Percentiles rank a stretch among this genome's conserved stretches.
phyloP scores from a whole-genome alignment of 768 basidiomycete genomes.

The Lactarius quietus region DNA sequence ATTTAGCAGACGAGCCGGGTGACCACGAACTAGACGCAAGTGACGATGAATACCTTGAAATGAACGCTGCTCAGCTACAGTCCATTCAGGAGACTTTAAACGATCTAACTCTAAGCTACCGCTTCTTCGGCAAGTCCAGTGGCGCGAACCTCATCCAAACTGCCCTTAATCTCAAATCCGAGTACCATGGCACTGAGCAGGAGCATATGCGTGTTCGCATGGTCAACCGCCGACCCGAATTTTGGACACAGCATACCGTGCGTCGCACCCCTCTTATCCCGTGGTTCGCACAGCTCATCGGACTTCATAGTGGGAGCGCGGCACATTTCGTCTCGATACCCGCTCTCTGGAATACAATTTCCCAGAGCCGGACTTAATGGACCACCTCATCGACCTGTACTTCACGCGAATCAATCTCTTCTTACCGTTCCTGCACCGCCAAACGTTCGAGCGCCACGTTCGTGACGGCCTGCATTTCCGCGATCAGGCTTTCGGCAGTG shows the following conservation, averaged over 20 bases:
- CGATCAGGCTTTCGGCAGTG: constrained; percentile 42
- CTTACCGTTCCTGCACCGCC: constrained; percentile 48
- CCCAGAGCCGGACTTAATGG: constrained; percentile 38
- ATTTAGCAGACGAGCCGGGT: constrained; percentile 1
- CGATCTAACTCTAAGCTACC: constrained; percentile 31
- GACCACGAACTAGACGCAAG: constrained; percentile 21
- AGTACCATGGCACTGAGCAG: constrained; percentile 32
- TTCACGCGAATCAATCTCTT: constrained; percentile 42
- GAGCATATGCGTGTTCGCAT: constrained; percentile 20
- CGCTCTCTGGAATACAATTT: constrained; percentile 25
- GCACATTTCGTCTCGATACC: background rate
- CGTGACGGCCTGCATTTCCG: constrained; percentile 38
- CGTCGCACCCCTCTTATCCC: constrained; percentile 26
- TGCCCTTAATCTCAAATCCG: constrained; percentile 41
- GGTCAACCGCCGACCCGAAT: constrained; percentile 41
- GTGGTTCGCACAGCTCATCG: background rate
- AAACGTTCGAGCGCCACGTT: constrained; percentile 41
- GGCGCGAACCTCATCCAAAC: constrained; percentile 41
- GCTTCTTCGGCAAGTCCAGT: constrained; percentile 44
- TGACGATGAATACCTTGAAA: constrained; percentile 30
- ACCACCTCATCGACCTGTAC: constrained; percentile 45
- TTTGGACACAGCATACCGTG: constrained; percentile 49
- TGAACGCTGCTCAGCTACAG: constrained; percentile 26
- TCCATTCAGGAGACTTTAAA: constrained; percentile 33
- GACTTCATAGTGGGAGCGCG: constrained; percentile 19